A percentile compares a stretch with the other conserved stretches of the same genome.
Conservation (phyloP, 2,329 filamentous ascomycete species). For the Lecanoromycetidae sp. region DNA sequence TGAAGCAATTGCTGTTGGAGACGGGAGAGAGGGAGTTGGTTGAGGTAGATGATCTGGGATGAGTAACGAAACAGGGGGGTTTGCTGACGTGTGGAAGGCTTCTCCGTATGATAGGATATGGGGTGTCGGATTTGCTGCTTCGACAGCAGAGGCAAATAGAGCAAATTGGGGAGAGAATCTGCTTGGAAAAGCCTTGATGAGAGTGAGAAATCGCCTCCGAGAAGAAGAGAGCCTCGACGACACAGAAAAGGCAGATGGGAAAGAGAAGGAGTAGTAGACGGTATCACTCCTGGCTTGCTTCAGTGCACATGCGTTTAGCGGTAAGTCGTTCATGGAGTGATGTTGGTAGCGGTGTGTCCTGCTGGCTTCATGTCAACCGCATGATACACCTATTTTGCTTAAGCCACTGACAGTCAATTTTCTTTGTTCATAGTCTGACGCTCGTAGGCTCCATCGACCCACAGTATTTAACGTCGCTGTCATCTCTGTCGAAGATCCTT, state of each 20-base stretch:
- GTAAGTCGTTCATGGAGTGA: background rate
- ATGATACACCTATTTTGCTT: background rate
- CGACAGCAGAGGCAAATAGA: constrained; percentile 35
- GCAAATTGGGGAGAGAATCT: constrained; percentile 52
- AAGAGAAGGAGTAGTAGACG: background rate
- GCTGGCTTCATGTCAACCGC: background rate
- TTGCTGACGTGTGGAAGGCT: constrained; percentile 8
- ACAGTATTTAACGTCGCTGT: too few species aligned
- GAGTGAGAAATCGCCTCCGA: constrained; percentile 40
- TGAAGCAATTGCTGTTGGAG: constrained; percentile 40
- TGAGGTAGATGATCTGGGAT: constrained; percentile 37
- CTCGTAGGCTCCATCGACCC: too few species aligned
- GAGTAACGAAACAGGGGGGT: background rate
- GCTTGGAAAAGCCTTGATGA: constrained; percentile 51
- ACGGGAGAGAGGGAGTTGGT: constrained; percentile 51
- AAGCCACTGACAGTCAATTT: constrained; percentile 2
- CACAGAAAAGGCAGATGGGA: background rate
- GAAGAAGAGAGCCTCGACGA: background rate
- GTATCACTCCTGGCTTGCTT: background rate
- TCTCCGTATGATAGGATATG: constrained; percentile 48
- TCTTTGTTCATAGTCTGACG: too few species aligned
- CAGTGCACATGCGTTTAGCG: background rate
- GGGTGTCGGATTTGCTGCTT: constrained; percentile 50
- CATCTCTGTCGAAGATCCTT: background rate
- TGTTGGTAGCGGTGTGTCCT: background rate